These are phyloP conservation scores for Cordyceps javanica DNA, from an alignment of 2,329 filamentous ascomycete species.

Conservation along the genomic window DNA sequence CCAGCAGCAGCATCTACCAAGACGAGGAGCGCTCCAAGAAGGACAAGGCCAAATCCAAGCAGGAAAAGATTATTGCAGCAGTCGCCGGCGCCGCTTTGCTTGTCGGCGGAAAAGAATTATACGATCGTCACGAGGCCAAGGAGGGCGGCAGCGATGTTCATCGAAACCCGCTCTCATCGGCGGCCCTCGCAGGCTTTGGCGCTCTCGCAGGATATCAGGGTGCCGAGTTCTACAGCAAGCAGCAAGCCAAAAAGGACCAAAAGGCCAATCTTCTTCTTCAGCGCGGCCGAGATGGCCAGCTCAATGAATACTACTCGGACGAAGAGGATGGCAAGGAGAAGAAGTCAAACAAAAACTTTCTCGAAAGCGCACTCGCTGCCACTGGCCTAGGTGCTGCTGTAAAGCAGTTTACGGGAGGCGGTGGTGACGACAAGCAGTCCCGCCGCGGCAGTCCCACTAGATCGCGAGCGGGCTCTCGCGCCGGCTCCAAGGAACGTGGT, in stretches of 20 bases:
- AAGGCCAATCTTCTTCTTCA: conserved; percentile 49
- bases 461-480: conserved; percentile 48
- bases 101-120: conserved; percentile 61
- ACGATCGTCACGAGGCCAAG: conserved; percentile 54
- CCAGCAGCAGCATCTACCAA: conserved; percentile 47
- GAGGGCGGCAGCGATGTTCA: conserved; percentile 44
- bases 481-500: conserved; percentile 42
- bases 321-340: conserved; percentile 50
- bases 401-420: conserved; percentile 49
- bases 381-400: conserved; percentile 56
- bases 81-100: conserved; percentile 58
- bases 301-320: conserved; percentile 50
- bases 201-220: conserved; percentile 59
- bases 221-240: conserved; percentile 57
- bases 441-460: conserved; percentile 40
- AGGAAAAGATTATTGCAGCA: conserved; percentile 62
- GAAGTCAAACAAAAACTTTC: conserved; percentile 58
- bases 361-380: conserved; percentile 56
- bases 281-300: conserved; percentile 46
- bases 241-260: conserved; percentile 49
- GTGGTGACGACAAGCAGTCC: conserved; percentile 34
- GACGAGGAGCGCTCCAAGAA: conserved; percentile 51
- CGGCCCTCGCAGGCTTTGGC: conserved; percentile 57
- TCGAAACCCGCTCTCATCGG: conserved; percentile 53
- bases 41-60: conserved; percentile 47